phyloP scores from a whole-genome alignment of 2,329 filamentous ascomycete species.

The Tolypocladium guangdongense region DNA sequence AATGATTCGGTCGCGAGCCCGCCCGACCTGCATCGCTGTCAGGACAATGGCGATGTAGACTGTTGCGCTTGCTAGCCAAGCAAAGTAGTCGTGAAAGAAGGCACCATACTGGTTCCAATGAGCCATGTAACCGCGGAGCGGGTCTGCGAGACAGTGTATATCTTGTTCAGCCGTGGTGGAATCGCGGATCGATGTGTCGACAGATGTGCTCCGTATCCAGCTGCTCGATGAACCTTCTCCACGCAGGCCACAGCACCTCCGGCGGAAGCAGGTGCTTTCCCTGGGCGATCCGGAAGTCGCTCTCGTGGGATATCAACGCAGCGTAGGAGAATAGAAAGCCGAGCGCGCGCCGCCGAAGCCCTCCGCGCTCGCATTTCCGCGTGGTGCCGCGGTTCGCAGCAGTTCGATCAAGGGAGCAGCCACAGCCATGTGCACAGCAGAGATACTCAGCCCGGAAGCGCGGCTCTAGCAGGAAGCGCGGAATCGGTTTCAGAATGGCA shows the following conservation, averaged over 20 bases:
- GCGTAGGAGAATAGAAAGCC: slow-evolving; percentile 6
- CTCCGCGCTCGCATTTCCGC: not conserved
- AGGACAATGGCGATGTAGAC: slow-evolving; percentile 34
- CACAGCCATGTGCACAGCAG: not conserved
- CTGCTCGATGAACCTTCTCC: slow-evolving; percentile 17
- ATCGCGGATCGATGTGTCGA: slow-evolving; percentile 23
- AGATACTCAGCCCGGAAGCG: slow-evolving; percentile 4
- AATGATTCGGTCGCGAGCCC: slow-evolving; percentile 27
- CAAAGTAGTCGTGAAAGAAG: slow-evolving; percentile 32
- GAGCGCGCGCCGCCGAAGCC: not conserved
- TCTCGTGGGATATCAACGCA: slow-evolving; percentile 17
- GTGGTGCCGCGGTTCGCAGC: too few species aligned
- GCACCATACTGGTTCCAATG: slow-evolving; percentile 21
- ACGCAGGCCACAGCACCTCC: slow-evolving; percentile 22
- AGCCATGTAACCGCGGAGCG: slow-evolving; percentile 13
- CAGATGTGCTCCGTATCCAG: slow-evolving; percentile 19
- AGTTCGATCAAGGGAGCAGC: not conserved
- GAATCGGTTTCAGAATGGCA: too few species aligned
- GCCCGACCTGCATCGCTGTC: slow-evolving; percentile 39
- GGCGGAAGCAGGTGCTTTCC: slow-evolving; percentile 20
- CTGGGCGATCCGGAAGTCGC: slow-evolving; percentile 23
- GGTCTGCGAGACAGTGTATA: slow-evolving; percentile 19
- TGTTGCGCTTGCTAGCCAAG: slow-evolving; percentile 25
- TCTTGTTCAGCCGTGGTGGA: slow-evolving; percentile 29
- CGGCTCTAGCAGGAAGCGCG: too few species aligned